Percentiles rank a stretch among this genome's conserved stretches.
phyloP scores from a whole-genome alignment of 148 eudicot genomes.

The Beta vulgaris region DNA sequence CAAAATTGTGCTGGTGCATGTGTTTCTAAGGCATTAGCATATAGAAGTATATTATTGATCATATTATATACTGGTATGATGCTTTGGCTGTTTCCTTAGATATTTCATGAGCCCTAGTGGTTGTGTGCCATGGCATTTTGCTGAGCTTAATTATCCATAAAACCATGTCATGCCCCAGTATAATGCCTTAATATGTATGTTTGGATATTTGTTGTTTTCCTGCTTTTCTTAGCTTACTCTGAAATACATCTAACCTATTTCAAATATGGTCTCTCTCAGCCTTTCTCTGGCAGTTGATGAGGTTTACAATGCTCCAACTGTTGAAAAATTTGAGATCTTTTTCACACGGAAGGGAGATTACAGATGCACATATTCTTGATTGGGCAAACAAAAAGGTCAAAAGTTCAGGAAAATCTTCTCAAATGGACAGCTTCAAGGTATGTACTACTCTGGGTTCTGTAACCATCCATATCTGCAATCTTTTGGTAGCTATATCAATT shows the following conservation, averaged over 20 bases:
- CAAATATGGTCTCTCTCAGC: conserved; percentile 43
- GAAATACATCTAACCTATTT: conserved; percentile 6
- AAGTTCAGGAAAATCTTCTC: conserved; percentile 55
- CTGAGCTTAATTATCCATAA: neutral
- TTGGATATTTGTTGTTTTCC: neutral
- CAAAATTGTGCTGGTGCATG: neutral
- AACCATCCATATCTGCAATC: neutral
- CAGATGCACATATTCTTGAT: conserved; percentile 68
- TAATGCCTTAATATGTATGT: neutral
- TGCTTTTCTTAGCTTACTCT: neutral
- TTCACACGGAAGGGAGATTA: conserved; percentile 81
- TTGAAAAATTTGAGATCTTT: conserved; percentile 72
- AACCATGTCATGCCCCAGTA: neutral
- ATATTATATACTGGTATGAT: neutral
- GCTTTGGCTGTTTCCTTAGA: neutral
- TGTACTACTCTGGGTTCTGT: neutral
- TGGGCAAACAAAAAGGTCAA: conserved; percentile 90
- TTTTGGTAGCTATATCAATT: neutral
- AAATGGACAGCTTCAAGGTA: conserved; percentile 85
- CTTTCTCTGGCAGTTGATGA: conserved; percentile 92
- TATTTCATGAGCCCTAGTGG: neutral
- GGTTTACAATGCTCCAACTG: conserved; percentile 85
- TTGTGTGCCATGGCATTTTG: neutral
- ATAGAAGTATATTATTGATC: neutral
- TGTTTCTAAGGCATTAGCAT: neutral